These are phyloP conservation scores for Oidiodendron maius DNA, from an alignment of 495 filamentous ascomycete species.

Conservation along the genomic window DNA sequence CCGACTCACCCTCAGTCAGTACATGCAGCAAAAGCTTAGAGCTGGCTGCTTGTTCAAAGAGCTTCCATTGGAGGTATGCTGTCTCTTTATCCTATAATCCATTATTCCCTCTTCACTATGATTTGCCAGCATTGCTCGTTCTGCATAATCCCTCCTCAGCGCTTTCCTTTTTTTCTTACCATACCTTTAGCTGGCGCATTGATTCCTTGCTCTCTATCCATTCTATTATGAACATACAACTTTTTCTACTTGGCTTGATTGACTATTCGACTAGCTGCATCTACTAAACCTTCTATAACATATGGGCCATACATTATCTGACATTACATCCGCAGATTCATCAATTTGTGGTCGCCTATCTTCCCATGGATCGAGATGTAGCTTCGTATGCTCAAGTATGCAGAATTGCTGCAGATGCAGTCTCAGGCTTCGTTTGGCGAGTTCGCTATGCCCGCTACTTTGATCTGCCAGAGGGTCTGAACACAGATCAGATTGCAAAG, in stretches of 20 bases:
- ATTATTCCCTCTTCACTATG: not conserved
- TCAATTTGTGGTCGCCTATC: constrained; percentile 13
- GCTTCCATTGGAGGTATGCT: constrained; percentile 2
- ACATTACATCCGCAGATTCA: constrained; percentile 11
- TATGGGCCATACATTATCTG: no score
- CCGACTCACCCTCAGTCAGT: not conserved
- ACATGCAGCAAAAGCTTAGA: not conserved
- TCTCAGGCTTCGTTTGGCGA: constrained; percentile 15
- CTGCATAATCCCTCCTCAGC: not conserved
- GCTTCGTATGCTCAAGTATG: constrained; percentile 7
- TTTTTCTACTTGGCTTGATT: no score
- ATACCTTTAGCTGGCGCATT: no score
- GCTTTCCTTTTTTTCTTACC: not conserved
- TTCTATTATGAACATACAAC: no score
- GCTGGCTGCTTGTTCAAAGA: not conserved
- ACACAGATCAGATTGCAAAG: not conserved
- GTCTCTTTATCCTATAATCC: not conserved
- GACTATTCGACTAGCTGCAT: no score
- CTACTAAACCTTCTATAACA: no score
- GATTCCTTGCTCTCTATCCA: no score
- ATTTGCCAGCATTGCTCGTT: not conserved
- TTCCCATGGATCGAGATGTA: constrained; percentile 11
- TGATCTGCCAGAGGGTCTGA: constrained; percentile 5
- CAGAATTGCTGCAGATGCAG: not conserved
- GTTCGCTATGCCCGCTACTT: constrained; percentile 6